phyloP scores from a whole-genome alignment of 345 rosid genomes.

The Tarenaya hassleriana region DNA sequence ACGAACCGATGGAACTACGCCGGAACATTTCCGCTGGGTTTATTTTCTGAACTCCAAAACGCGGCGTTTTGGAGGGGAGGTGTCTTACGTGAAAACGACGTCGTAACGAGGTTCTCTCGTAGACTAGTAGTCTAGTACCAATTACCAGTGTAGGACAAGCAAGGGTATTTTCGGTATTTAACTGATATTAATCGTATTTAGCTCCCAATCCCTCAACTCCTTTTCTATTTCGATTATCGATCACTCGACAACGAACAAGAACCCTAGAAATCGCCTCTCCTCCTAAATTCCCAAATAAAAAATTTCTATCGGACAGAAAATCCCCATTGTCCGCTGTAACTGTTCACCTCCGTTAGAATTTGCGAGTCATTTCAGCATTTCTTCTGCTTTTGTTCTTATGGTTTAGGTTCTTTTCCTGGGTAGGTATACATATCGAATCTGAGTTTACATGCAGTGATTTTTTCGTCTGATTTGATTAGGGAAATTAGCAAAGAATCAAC shows the following conservation, averaged over 20 bases:
- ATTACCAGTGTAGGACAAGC: background rate
- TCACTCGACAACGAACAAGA: slow-evolving; percentile 19
- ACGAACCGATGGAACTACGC: slow-evolving; percentile 14
- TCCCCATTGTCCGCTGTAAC: background rate
- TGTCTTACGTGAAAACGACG: slow-evolving; percentile 18
- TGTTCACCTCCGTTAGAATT: no score
- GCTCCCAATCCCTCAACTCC: slow-evolving; percentile 11
- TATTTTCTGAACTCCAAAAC: background rate
- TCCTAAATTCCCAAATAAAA: slow-evolving; percentile 7
- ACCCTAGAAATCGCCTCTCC: slow-evolving; percentile 36
- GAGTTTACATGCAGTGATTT: background rate
- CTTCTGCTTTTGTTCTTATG: slow-evolving; percentile 29
- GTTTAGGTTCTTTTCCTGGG: slow-evolving; percentile 4
- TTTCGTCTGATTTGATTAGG: slow-evolving; percentile 12
- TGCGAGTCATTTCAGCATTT: no score
- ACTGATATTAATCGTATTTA: slow-evolving; percentile 1
- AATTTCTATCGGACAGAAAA: background rate
- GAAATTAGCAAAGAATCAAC: background rate
- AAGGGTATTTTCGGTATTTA: slow-evolving; percentile 30
- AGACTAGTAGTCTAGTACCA: no score
- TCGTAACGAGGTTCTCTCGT: no score
- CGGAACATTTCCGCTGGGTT: slow-evolving; percentile 14
- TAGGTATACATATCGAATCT: no score
- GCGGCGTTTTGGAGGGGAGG: background rate
- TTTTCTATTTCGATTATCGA: slow-evolving; percentile 19